A percentile compares a stretch with the other conserved stretches of the same genome.
Conservation (phyloP, 2,329 filamentous ascomycete genomes). For the Clarireedia paspali region DNA sequence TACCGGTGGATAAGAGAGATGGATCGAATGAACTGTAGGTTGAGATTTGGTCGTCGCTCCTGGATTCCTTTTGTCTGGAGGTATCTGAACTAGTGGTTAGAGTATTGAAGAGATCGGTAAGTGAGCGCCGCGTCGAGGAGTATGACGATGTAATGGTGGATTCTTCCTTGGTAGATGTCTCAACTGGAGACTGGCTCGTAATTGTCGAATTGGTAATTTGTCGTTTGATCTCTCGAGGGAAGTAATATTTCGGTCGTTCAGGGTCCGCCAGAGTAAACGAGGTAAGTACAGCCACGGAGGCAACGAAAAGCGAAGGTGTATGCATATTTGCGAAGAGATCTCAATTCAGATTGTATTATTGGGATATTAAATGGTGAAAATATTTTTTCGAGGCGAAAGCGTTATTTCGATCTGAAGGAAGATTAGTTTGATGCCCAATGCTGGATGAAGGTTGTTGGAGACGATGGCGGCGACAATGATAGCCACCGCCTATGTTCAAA, state of each 20-base stretch:
- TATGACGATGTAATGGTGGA: slow-evolving; percentile 4
- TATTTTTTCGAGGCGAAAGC: background rate
- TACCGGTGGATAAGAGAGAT: no score
- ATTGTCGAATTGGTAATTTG: slow-evolving; percentile 30
- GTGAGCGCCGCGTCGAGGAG: slow-evolving; percentile 14
- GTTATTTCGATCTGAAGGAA: slow-evolving; percentile 10
- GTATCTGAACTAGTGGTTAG: background rate
- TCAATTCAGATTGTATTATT: slow-evolving; percentile 3
- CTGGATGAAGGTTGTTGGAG: slow-evolving; percentile 14
- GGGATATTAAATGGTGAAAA: slow-evolving; percentile 2
- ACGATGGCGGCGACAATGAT: background rate
- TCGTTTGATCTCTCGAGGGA: slow-evolving; percentile 48
- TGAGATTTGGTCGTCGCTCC: background rate
- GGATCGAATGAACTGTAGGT: background rate
- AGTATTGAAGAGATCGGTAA: slow-evolving; percentile 11
- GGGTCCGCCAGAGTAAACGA: slow-evolving; percentile 37
- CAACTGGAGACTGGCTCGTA: slow-evolving; percentile 11
- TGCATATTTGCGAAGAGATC: slow-evolving; percentile 38
- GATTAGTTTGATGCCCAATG: slow-evolving; percentile 19
- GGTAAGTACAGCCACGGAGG: slow-evolving; percentile 41
- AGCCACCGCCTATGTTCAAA: background rate
- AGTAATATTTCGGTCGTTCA: slow-evolving; percentile 47
- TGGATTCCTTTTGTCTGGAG: background rate
- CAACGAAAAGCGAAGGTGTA: slow-evolving; percentile 40
- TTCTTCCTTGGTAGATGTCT: slow-evolving; percentile 10